Evolutionary conservation across 179 eudicot genomes (phyloP), one percentile per base, ranked within the genome.

Genomic region (Beta lomatogona): DNA sequence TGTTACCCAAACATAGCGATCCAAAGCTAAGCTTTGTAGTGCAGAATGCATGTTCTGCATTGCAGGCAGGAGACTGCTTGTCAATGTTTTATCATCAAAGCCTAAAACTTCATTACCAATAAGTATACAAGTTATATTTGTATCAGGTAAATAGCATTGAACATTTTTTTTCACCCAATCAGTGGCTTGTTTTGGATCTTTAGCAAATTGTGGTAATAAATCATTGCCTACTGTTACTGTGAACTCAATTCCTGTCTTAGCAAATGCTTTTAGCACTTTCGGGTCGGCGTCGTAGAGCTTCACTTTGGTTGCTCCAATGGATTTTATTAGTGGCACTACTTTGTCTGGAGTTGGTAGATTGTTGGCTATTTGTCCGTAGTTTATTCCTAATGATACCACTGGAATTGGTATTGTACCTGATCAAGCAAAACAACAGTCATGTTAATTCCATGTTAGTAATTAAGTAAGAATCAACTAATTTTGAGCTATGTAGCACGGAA

Each of bases 231-330:
- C 73, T 14, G 91, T 83, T 5, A 93, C 91, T 3, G 88, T 90
- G 83, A 95, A 84, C 59, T 93, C 91, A 25, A 95, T 88, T 46
- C 92, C 91, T 4, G 94, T 89, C 82, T 91, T 87, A 18, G 95
- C 97, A 63, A 93, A 93, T 2, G 97, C 93, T 25, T 83, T 84
- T 4, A 95, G 94, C 5, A 95, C 95, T 31, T 81, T 84, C 0
- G 97, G 93, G 79, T 95, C 93, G 1, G 98, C 92, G 77, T 95
- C 97, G 87, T 95, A 95, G 22, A 95, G 94, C 87, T 95, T 95
- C 1, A 95, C 87, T 71, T 86, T 79, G 63, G 83, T 88, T 22
- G 90, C 98, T 41, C 94, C 93, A 41, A 92, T 81, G 10, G 90
- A 79, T 53, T 79, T 83, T n/a, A 93, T 88, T 1, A 93, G 84